phyloP scores from a whole-genome alignment of 108 stramenopile species.

The Fragilariopsis cylindrus region DNA sequence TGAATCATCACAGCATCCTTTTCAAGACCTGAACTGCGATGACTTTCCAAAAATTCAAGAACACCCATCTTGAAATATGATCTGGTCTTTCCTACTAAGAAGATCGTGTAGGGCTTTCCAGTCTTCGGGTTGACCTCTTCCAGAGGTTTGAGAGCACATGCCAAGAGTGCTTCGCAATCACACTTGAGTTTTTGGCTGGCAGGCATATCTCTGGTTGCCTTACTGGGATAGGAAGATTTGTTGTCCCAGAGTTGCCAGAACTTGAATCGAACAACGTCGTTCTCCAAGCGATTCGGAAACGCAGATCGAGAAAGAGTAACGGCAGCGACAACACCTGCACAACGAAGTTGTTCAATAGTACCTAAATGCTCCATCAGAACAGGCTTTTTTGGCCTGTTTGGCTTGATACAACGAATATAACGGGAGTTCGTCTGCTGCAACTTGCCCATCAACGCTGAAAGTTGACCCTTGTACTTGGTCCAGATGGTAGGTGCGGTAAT shows the following conservation, averaged over 20 bases:
- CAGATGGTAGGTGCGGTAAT: slow-evolving; percentile 67
- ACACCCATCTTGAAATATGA: slow-evolving; percentile 88
- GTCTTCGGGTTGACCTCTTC: slow-evolving; percentile 47
- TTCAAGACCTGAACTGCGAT: slow-evolving; percentile 54
- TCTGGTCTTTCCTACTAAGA: slow-evolving; percentile 74
- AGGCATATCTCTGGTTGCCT: slow-evolving; percentile 36
- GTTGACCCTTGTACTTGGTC: slow-evolving; percentile 80
- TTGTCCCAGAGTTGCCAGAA: slow-evolving; percentile 55
- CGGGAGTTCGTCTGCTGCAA: slow-evolving; percentile 75
- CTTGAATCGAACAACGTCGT: slow-evolving; percentile 75
- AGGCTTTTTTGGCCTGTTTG: slow-evolving; percentile 78
- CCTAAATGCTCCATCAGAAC: slow-evolving; percentile 78
- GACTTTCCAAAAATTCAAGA: slow-evolving; percentile 74
- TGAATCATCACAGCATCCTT: slow-evolving; percentile 58
- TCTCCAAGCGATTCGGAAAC: slow-evolving; percentile 92
- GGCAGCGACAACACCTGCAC: slow-evolving; percentile 93
- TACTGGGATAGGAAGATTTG: slow-evolving; percentile 28
- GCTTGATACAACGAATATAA: slow-evolving; percentile 89
- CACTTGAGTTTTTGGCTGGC: slow-evolving; percentile 24
- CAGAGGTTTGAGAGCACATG: slow-evolving; percentile 32
- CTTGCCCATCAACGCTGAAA: slow-evolving; percentile 61
- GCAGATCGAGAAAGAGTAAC: slow-evolving; percentile 88
- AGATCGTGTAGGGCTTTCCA: slow-evolving; percentile 49
- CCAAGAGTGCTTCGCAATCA: slow-evolving; percentile 48
- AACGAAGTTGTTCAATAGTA: slow-evolving; percentile 92